These are phyloP conservation scores for Cadophora sp. DNA, from an alignment of 2,329 filamentous ascomycete genomes.

Conservation along the genomic window DNA sequence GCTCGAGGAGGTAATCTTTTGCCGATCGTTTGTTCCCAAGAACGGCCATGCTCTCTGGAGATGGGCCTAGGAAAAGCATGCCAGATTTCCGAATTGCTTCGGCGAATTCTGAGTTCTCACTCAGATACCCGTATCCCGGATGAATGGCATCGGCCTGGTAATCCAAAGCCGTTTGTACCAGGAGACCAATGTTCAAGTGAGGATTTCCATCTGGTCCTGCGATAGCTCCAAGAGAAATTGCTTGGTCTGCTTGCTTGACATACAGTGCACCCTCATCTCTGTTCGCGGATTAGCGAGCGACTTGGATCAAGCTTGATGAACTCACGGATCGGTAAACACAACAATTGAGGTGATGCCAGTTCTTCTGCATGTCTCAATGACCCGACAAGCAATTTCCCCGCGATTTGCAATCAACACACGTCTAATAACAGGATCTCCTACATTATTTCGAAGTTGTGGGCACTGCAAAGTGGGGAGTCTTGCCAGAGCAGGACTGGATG, in stretches of 20 bases:
- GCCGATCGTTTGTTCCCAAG: constrained; percentile 52
- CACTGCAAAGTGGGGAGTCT: no score
- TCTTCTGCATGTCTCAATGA: constrained; percentile 29
- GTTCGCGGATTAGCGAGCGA: no score
- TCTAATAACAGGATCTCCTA: no score
- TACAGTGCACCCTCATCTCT: no score
- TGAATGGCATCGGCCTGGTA: constrained; percentile 60
- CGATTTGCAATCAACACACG: constrained; percentile 45
- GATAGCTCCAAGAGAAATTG: constrained; percentile 21
- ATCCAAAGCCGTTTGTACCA: constrained; percentile 25
- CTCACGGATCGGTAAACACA: no score
- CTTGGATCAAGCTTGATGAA: no score
- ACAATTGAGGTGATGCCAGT: not conserved
- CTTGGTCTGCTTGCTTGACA: constrained; percentile 27
- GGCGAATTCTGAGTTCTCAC: constrained; percentile 69
- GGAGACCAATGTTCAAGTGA: constrained; percentile 7
- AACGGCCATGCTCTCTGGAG: constrained; percentile 24
- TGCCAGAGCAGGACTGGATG: no score
- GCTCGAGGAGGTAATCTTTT: constrained; percentile 67
- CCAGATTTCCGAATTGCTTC: constrained; percentile 58
- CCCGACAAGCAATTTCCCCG: constrained; percentile 66
- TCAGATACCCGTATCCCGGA: constrained; percentile 72
- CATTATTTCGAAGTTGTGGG: no score
- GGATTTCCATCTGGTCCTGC: not conserved
- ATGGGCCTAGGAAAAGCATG: constrained; percentile 66